Conservation (phyloP, 805 yeast species). For the Yamadazyma paraphyllophila region DNA sequence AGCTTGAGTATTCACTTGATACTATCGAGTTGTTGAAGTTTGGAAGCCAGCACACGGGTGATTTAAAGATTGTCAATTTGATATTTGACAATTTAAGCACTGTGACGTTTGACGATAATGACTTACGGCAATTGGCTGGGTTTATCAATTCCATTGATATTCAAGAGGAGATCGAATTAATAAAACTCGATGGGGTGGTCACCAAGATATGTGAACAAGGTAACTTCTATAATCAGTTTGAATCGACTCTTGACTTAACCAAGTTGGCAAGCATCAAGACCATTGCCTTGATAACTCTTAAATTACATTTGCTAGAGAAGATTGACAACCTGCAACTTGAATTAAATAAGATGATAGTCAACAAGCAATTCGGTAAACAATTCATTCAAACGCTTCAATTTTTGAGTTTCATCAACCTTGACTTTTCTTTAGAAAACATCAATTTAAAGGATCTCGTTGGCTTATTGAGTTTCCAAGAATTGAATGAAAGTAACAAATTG, state of each 20-base stretch:
- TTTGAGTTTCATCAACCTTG: constrained; percentile 12
- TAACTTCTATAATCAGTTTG: constrained; percentile 7
- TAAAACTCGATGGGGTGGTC: constrained; percentile 1
- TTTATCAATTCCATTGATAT: constrained; percentile 3
- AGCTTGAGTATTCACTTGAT: constrained; percentile 10
- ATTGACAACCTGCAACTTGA: constrained; percentile 5
- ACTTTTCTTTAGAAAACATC: constrained; percentile 2
- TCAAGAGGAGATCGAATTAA: neutral
- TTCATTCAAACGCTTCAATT: constrained; percentile 9
- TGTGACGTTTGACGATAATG: neutral
- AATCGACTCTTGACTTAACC: constrained; percentile 2
- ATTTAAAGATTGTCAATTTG: constrained; percentile 9
- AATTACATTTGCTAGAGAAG: constrained; percentile 6
- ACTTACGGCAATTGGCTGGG: neutral
- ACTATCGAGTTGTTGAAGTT: constrained; percentile 9
- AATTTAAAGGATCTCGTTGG: constrained; percentile 6
- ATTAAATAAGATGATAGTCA: constrained; percentile 8
- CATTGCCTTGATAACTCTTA: constrained; percentile 6
- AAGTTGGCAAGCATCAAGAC: constrained; percentile 7
- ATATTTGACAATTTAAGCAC: constrained; percentile 9
- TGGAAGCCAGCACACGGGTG: constrained; percentile 6
- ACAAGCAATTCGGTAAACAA: constrained; percentile 1
- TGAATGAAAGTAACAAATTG: constrained; percentile 35
- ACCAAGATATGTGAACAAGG: constrained; percentile 10
- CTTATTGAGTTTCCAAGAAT: constrained; percentile 22